Conservation (phyloP, 2,329 filamentous ascomycete species). For the Colletotrichum plurivorum region DNA sequence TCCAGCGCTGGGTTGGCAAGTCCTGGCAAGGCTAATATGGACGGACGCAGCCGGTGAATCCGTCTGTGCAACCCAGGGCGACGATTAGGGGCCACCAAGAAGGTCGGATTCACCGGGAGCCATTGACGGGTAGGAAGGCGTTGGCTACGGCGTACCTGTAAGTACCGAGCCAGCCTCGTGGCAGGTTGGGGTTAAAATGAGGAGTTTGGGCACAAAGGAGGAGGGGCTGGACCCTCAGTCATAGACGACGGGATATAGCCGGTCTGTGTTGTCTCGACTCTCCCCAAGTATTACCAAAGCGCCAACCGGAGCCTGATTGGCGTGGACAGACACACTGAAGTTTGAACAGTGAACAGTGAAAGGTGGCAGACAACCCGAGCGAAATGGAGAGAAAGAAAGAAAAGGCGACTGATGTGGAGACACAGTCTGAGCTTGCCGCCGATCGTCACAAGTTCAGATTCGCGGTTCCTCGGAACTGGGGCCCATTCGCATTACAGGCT, state of each 20-base stretch:
- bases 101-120: constrained; percentile 28
- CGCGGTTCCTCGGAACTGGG: constrained; percentile 33
- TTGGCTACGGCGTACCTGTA: neutral
- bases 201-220: neutral
- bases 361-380: neutral
- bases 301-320: constrained; percentile 7
- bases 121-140: constrained; percentile 20
- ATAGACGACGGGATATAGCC: constrained; percentile 1
- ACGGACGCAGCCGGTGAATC: constrained; percentile 17
- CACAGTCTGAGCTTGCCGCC: constrained; percentile 29
- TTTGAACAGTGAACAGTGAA: neutral
- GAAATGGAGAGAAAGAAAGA: neutral
- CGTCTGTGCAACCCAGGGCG: constrained; percentile 21
- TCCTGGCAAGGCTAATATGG: constrained; percentile 14
- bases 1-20: neutral
- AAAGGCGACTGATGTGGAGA: constrained; percentile 1
- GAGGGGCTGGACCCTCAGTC: neutral
- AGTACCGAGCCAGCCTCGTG: constrained; percentile 28
- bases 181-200: neutral
- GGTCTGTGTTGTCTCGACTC: constrained; percentile 8
- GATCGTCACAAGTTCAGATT: constrained; percentile 35
- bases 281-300: neutral
- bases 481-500: neutral
- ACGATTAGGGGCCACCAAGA: neutral
- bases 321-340: neutral